Base-by-base conservation (phyloP, 768 basidiomycete genomes). In the Tulasnella calospora region DNA sequence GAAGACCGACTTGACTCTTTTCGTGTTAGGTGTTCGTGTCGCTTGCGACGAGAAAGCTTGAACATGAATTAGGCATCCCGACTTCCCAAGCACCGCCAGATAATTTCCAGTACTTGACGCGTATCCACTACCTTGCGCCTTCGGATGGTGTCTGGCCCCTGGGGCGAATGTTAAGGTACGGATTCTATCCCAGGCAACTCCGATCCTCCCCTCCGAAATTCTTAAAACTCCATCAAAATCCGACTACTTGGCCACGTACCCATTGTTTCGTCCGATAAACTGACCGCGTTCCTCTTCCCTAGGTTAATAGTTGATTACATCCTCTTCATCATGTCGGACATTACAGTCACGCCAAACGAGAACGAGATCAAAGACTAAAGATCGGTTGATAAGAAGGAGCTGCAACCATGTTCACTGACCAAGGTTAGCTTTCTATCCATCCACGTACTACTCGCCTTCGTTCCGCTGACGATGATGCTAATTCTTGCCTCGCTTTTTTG, bases 271-370 rank as follows among this genome's bases (percentile, higher is more conserved):
- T n/a, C n/a, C n/a, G n/a, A n/a, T n/a, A n/a, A n/a, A n/a, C 36
- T 38, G 10, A 4, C n/a, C 33, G 41, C 13, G 41, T 13, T n/a
- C n/a, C 27, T 38, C 33, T 17, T 35, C 30, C 81, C 99, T 97
- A 99, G 80, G 98, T 99, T 84, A 98, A 99, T n/a, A n/a, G n/a
- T n/a, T 84, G 98, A n/a, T n/a, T n/a, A n/a, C n/a, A n/a, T 99
- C 82, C 87, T 99, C 78, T 99, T 99, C 89, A 81, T 95, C 80
- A 96, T 96, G 7, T 90, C 91, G 47, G 90, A 98, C 82, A 96
- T 99, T 47, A 89, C 88, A 27, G 91, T 96, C 40, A 88, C 86
- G 23, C 88, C 94, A 15, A n/a, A n/a, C n/a, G n/a, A n/a, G n/a
- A n/a, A n/a, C n/a, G n/a, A 99, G 85, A 96, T 99, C 79, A 91